Percentiles rank a stretch among this genome's conserved stretches.
Evolutionary conservation across 1,284 basidiomycete species (phyloP).

Genomic region (Vanrija sp.): DNA sequence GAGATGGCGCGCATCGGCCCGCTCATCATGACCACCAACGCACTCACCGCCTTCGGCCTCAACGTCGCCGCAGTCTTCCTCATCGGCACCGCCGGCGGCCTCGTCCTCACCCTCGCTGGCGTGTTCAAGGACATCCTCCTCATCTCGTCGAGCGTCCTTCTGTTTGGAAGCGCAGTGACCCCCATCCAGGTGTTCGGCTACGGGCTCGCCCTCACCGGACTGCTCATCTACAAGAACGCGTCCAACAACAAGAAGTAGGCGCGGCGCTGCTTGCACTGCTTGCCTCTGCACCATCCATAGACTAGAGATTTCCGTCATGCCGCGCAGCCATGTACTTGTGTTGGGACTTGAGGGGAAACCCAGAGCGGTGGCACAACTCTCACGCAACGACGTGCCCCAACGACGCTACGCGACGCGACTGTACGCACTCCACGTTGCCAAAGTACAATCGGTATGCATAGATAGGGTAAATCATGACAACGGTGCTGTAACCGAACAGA

Average conservation of each 20-base stretch:
- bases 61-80: conserved; percentile 91
- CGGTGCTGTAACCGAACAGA: too few species aligned
- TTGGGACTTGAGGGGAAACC: too few species aligned
- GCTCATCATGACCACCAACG: conserved; percentile 75
- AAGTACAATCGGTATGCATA: too few species aligned
- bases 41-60: conserved; percentile 80
- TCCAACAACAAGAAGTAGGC: conserved; percentile 15
- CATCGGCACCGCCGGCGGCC: conserved; percentile 78
- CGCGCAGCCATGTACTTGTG: too few species aligned
- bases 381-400: too few species aligned
- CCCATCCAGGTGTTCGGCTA: conserved; percentile 68
- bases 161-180: conserved; percentile 75
- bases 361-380: too few species aligned
- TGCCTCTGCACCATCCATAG: too few species aligned
- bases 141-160: conserved; percentile 76
- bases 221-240: conserved; percentile 39
- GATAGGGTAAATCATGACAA: too few species aligned
- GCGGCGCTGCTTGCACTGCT: too few species aligned
- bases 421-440: too few species aligned
- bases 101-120: conserved; percentile 88
- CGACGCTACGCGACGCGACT: too few species aligned
- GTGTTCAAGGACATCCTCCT: conserved; percentile 96
- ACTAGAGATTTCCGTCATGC: too few species aligned
- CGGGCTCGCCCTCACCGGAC: conserved; percentile 30
- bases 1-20: conserved; percentile 66